These are phyloP conservation scores for Aspergillus ochraceoroseus DNA, from an alignment of 2,329 filamentous ascomycete species.

Conservation along the genomic window DNA sequence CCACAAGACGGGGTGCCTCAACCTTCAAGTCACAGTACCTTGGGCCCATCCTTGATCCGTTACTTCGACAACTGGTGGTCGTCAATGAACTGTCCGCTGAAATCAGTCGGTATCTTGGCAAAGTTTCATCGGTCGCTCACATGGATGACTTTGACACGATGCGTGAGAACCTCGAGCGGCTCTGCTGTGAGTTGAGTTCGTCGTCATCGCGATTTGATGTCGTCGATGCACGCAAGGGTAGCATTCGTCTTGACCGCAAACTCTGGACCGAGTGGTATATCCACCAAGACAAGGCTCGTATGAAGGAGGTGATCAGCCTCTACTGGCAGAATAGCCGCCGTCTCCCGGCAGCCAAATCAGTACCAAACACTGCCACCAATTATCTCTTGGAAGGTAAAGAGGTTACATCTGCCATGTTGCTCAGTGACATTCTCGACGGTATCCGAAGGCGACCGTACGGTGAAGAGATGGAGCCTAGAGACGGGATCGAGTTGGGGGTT, in stretches of 20 bases:
- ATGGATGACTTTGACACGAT: slow-evolving; percentile 54
- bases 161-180: slow-evolving; percentile 37
- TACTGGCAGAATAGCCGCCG: slow-evolving; percentile 42
- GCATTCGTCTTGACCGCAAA: slow-evolving; percentile 48
- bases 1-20: slow-evolving; percentile 53
- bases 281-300: slow-evolving; percentile 58
- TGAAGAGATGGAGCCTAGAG: slow-evolving; percentile 41
- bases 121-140: slow-evolving; percentile 50
- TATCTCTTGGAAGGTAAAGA: slow-evolving; percentile 40
- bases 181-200: slow-evolving; percentile 41
- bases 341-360: slow-evolving; percentile 28
- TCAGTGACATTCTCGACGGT: slow-evolving; percentile 56
- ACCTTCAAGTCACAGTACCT: slow-evolving; percentile 59
- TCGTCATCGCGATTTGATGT: slow-evolving; percentile 42
- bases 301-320: slow-evolving; percentile 48
- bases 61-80: slow-evolving; percentile 56
- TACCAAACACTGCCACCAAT: slow-evolving; percentile 23
- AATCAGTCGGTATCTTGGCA: slow-evolving; percentile 51
- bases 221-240: slow-evolving; percentile 50
- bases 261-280: slow-evolving; percentile 62
- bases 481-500: slow-evolving; percentile 46
- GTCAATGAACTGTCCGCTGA: slow-evolving; percentile 56
- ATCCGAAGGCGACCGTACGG: slow-evolving; percentile 51
- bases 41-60: slow-evolving; percentile 57
- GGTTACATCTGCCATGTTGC: slow-evolving; percentile 52